These are phyloP conservation scores for Phytophthora rubi DNA, from an alignment of 352 stramenopile species.

Conservation along the genomic window DNA sequence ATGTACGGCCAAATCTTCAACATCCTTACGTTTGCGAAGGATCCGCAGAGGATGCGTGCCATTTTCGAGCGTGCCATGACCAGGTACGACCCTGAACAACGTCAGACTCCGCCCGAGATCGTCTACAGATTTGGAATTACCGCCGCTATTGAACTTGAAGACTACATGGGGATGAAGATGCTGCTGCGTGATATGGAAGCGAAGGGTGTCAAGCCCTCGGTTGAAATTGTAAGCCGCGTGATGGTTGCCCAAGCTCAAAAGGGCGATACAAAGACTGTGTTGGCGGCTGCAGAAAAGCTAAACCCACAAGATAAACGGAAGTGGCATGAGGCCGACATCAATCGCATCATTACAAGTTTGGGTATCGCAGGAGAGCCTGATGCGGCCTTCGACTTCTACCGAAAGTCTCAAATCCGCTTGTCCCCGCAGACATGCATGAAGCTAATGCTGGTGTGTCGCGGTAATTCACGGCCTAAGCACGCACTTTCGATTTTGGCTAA, in stretches of 20 bases:
- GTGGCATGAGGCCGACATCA: slow-evolving; percentile 55
- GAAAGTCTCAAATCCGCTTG: slow-evolving; percentile 50
- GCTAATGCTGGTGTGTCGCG: slow-evolving; percentile 53
- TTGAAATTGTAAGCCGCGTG: slow-evolving; percentile 53
- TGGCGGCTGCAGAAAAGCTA: slow-evolving; percentile 41
- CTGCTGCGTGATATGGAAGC: slow-evolving; percentile 49
- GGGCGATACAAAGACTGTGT: slow-evolving; percentile 40
- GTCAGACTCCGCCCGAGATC: slow-evolving; percentile 47
- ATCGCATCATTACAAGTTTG: slow-evolving; percentile 61
- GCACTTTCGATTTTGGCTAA: slow-evolving; percentile 58
- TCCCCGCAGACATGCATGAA: slow-evolving; percentile 50
- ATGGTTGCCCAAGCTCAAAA: slow-evolving; percentile 50
- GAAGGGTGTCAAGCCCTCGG: slow-evolving; percentile 34
- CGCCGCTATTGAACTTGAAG: slow-evolving; percentile 43
- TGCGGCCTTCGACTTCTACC: slow-evolving; percentile 70
- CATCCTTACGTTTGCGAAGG: slow-evolving; percentile 31
- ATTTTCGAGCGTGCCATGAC: slow-evolving; percentile 43
- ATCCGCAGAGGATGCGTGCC: slow-evolving; percentile 27
- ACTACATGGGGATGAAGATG: slow-evolving; percentile 37
- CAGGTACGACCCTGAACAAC: slow-evolving; percentile 35
- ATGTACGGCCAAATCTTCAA: slow-evolving; percentile 58
- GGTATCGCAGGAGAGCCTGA: slow-evolving; percentile 44
- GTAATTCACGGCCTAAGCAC: slow-evolving; percentile 49
- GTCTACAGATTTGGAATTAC: slow-evolving; percentile 66
- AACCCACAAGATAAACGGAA: slow-evolving; percentile 33